Conservation (phyloP, 768 basidiomycete genomes). For the Lactifluus rugatus region DNA sequence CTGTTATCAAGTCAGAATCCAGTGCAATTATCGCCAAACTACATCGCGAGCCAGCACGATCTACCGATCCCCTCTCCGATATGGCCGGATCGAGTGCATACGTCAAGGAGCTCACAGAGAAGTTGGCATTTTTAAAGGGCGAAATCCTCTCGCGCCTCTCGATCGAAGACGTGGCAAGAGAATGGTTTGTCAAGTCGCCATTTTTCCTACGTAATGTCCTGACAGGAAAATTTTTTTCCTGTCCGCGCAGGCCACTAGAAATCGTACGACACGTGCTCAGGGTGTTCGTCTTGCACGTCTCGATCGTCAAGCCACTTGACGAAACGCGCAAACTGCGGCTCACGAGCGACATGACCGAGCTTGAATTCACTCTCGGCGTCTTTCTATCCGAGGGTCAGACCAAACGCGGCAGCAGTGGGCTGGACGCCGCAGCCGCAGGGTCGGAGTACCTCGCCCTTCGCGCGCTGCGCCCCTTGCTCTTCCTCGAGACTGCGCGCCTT, state of each 20-base stretch:
- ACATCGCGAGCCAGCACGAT: constrained; percentile 73
- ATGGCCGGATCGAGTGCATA: constrained; percentile 68
- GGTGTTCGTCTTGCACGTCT: constrained; percentile 88
- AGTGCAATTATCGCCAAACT: constrained; percentile 70
- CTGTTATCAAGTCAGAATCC: constrained; percentile 71
- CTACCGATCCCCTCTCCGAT: constrained; percentile 46
- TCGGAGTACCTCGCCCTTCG: constrained; percentile 81
- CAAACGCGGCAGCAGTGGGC: constrained; percentile 47
- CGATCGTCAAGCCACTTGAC: constrained; percentile 82
- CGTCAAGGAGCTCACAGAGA: constrained; percentile 87
- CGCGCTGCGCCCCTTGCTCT: constrained; percentile 82
- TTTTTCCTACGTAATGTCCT: not conserved
- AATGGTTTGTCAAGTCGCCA: constrained; percentile 49
- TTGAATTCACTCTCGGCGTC: constrained; percentile 85
- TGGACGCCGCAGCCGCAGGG: constrained; percentile 66
- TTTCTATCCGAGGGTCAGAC: constrained; percentile 55
- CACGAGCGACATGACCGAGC: constrained; percentile 91
- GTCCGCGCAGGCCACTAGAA: constrained; percentile 22
- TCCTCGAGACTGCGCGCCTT: constrained; percentile 71
- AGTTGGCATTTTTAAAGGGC: constrained; percentile 68
- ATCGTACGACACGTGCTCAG: constrained; percentile 74
- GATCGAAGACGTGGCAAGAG: constrained; percentile 58
- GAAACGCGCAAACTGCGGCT: constrained; percentile 92
- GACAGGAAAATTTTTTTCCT: not conserved
- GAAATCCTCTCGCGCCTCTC: constrained; percentile 65